A percentile compares a stretch with the other conserved stretches of the same genome.
phyloP scores from a whole-genome alignment of 371 early-diverging fungal genomes.

The Globomyces sp. region DNA sequence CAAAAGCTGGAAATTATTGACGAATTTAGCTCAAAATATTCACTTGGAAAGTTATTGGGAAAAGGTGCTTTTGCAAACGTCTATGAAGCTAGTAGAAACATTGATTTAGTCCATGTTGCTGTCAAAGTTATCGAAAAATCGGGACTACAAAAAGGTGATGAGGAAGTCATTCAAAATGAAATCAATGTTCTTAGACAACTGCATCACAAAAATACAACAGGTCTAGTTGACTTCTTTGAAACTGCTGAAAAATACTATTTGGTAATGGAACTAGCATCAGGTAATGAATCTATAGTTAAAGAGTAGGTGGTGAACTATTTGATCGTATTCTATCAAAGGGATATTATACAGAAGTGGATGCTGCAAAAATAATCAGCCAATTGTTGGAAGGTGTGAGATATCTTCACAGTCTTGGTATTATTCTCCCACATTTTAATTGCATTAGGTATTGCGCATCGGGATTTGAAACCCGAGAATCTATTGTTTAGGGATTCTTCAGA shows the following conservation, averaged over 20 bases:
- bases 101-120: slow-evolving; percentile 58
- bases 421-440: not conserved
- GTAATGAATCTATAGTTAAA: slow-evolving; percentile 23
- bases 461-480: slow-evolving; percentile 43
- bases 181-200: slow-evolving; percentile 66
- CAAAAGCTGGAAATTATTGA: not conserved
- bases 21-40: slow-evolving; percentile 18
- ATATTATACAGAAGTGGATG: slow-evolving; percentile 85
- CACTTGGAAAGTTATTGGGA: slow-evolving; percentile 33
- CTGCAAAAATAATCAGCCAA: slow-evolving; percentile 59
- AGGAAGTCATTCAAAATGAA: slow-evolving; percentile 63
- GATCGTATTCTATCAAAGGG: slow-evolving; percentile 81
- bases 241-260: slow-evolving; percentile 81
- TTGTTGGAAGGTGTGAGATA: slow-evolving; percentile 61
- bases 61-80: slow-evolving; percentile 48
- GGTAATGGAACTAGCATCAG: slow-evolving; percentile 76
- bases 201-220: slow-evolving; percentile 80
- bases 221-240: slow-evolving; percentile 78
- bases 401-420: slow-evolving; percentile 13
- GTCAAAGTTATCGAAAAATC: slow-evolving; percentile 64
- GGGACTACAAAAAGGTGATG: slow-evolving; percentile 38
- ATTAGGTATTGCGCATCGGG: slow-evolving; percentile 51
- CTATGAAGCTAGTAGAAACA: slow-evolving; percentile 53
- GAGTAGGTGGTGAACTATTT: slow-evolving; percentile 83
- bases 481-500: slow-evolving; percentile 61